A percentile compares a stretch with the other conserved stretches of the same genome.
These are phyloP conservation scores for Trypanosoma mega DNA, from an alignment of 208 protist genomes.

Conservation along the genomic window DNA sequence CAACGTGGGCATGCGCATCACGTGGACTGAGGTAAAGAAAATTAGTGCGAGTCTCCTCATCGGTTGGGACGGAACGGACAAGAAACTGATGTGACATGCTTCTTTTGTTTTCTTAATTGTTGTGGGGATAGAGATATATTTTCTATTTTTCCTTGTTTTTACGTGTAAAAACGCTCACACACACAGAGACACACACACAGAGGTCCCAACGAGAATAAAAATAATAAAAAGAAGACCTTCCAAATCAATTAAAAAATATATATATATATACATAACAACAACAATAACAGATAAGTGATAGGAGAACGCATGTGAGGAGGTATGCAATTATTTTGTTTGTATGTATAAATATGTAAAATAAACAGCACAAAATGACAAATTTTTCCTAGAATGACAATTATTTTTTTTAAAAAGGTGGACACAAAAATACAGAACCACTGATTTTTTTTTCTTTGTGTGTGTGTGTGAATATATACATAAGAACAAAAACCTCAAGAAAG, in stretches of 20 bases:
- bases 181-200: no score
- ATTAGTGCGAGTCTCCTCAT: constrained; percentile 66
- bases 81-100: constrained; percentile 9
- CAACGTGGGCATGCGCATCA: constrained; percentile 13
- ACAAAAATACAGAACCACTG: no score
- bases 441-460: no score
- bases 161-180: no score
- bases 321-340: not conserved
- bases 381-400: no score
- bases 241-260: not conserved
- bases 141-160: no score
- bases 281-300: not conserved
- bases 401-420: no score
- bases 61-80: constrained; percentile 25
- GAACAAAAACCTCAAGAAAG: no score
- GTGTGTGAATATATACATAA: no score
- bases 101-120: constrained; percentile 19
- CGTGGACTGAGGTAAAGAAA: constrained; percentile 54
- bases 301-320: no score
- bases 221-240: constrained; percentile 1
- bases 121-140: no score
- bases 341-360: constrained; percentile 2
- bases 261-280: constrained; percentile 3
- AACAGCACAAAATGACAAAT: no score
- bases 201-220: constrained; percentile 13